phyloP scores from a whole-genome alignment of 768 basidiomycete genomes.

The Rhizopogon salebrosus region DNA sequence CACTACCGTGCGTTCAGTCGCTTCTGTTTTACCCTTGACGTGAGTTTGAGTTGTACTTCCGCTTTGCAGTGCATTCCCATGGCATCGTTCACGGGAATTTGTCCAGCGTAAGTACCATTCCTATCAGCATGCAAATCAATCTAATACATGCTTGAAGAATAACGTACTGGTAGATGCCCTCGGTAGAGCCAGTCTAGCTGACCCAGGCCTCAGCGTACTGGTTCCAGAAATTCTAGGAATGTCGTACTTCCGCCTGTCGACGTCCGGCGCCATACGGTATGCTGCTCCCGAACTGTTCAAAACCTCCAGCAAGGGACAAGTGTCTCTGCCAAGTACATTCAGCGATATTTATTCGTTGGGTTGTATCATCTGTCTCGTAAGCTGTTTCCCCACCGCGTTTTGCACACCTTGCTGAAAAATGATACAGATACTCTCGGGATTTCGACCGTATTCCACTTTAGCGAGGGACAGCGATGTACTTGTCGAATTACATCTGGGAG shows the following conservation, averaged over 20 bases:
- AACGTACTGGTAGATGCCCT: neutral
- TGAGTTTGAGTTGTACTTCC: neutral
- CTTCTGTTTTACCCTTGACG: neutral
- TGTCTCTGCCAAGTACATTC: slow-evolving; percentile 13
- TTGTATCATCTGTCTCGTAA: slow-evolving; percentile 1
- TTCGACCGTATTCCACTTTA: neutral
- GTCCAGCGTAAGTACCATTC: neutral
- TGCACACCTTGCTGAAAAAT: neutral
- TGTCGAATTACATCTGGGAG: neutral
- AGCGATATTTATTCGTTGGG: slow-evolving; percentile 42
- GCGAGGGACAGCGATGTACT: slow-evolving; percentile 1
- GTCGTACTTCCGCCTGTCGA: slow-evolving; percentile 25
- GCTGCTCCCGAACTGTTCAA: slow-evolving; percentile 5
- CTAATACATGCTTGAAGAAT: neutral
- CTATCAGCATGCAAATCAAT: neutral
- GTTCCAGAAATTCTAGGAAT: slow-evolving; percentile 27
- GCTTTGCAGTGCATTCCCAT: neutral
- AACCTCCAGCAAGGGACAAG: neutral
- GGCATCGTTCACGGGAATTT: neutral
- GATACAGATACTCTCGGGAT: slow-evolving; percentile 2
- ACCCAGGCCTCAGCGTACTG: slow-evolving; percentile 38
- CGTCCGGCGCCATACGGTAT: slow-evolving; percentile 1
- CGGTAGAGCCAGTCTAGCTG: slow-evolving; percentile 32
- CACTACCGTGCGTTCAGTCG: neutral
- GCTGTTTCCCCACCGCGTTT: neutral